These are phyloP conservation scores for Passalora sequoiae DNA, from an alignment of 2,329 filamentous ascomycete species.

Conservation along the genomic window DNA sequence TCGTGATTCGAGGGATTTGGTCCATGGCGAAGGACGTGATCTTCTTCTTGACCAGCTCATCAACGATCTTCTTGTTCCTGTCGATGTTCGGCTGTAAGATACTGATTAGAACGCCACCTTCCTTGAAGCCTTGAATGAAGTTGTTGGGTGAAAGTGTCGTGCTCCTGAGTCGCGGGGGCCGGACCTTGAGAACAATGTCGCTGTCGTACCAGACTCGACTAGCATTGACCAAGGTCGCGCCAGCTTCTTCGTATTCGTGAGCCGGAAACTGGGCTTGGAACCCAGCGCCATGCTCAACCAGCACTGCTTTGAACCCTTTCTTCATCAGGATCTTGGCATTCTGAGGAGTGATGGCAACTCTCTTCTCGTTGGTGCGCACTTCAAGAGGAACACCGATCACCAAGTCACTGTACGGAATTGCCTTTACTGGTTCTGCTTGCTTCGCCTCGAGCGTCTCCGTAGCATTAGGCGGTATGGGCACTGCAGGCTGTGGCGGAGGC, in stretches of 20 bases:
- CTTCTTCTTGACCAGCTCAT: conserved; percentile 64
- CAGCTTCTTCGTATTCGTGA: conserved; percentile 68
- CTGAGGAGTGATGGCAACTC: conserved; percentile 77
- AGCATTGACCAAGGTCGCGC: conserved; percentile 68
- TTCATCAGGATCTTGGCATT: conserved; percentile 79
- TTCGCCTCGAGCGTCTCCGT: conserved; percentile 8
- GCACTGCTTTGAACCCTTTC: conserved; percentile 72
- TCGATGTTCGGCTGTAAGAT: conserved; percentile 66
- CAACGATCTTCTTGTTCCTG: conserved; percentile 71
- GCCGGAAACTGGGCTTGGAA: conserved; percentile 71
- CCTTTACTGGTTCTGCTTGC: conserved; percentile 22
- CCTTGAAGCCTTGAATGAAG: conserved; percentile 63
- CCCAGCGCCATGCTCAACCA: conserved; percentile 79
- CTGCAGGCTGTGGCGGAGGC: conserved; percentile 9
- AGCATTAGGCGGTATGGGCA: conserved; percentile 6
- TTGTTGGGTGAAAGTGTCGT: conserved; percentile 42
- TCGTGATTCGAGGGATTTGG: conserved; percentile 82
- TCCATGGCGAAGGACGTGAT: conserved; percentile 86
- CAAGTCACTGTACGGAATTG: conserved; percentile 61
- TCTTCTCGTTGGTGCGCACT: conserved; percentile 70
- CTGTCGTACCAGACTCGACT: conserved; percentile 66
- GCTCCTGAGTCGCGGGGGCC: conserved; percentile 59
- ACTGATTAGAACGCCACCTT: conserved; percentile 70
- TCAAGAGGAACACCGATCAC: conserved; percentile 76
- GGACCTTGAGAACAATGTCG: conserved; percentile 80